These are phyloP conservation scores for Citrus inodora DNA, from an alignment of 345 rosid species.

Conservation along the genomic window DNA sequence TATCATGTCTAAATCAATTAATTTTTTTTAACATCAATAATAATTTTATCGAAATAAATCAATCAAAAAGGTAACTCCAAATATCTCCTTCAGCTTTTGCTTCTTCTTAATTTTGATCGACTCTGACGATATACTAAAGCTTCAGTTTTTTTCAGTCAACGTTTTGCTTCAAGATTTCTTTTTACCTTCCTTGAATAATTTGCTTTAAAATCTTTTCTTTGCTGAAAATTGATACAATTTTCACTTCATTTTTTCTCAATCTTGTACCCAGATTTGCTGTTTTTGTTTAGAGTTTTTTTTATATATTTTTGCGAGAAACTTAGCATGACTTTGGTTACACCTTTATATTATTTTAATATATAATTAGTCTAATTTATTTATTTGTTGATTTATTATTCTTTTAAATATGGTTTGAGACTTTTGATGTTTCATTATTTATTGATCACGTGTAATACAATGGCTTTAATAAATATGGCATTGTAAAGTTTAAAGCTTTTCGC, in stretches of 20 bases:
- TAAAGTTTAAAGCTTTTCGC: too few relatives aligned
- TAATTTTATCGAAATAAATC: background rate
- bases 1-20: background rate
- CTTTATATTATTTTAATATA: background rate
- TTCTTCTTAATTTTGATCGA: background rate
- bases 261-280: background rate
- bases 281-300: background rate
- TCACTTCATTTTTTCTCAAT: background rate
- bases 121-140: background rate
- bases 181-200: background rate
- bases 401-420: too few relatives aligned
- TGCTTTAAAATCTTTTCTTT: background rate
- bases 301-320: too few relatives aligned
- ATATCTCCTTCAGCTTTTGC: background rate
- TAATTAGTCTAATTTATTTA: too few relatives aligned
- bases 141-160: background rate
- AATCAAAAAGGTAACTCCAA: background rate
- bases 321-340: background rate
- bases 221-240: background rate
- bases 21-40: background rate
- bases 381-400: too few relatives aligned
- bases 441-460: too few relatives aligned
- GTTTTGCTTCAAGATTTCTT: background rate
- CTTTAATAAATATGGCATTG: too few relatives aligned
- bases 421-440: too few relatives aligned